These are phyloP conservation scores for Triticum monococcum DNA, from an alignment of 176 grass and related monocot genomes.

Conservation along the genomic window DNA sequence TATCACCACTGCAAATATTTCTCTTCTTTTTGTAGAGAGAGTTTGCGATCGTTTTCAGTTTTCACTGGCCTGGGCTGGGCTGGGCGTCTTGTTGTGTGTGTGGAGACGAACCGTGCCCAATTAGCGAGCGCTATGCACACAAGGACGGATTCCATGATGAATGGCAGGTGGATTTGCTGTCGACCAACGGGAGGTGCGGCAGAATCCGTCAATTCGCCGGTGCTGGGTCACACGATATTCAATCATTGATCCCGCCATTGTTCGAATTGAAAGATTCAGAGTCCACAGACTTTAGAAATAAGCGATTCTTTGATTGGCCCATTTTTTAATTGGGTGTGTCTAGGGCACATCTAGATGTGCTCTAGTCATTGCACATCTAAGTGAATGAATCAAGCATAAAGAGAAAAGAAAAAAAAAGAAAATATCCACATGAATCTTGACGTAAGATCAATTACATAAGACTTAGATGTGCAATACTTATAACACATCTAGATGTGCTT, in stretches of 20 bases:
- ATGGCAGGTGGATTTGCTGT: constrained; percentile 25
- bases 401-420: too few relatives aligned
- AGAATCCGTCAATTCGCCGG: not conserved
- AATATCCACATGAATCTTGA: too few relatives aligned
- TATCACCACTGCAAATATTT: not conserved
- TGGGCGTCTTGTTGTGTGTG: not conserved
- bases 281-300: not conserved
- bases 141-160: constrained; percentile 22
- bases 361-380: too few relatives aligned
- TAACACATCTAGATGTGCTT: too few relatives aligned
- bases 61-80: not conserved
- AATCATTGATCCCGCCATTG: not conserved
- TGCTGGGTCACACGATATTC: not conserved
- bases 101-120: not conserved
- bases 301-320: too few relatives aligned
- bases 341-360: too few relatives aligned
- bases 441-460: too few relatives aligned
- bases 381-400: too few relatives aligned
- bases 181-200: constrained; percentile 4
- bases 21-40: not conserved
- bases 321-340: too few relatives aligned
- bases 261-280: too few relatives aligned
- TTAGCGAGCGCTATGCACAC: not conserved
- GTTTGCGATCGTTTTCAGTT: constrained; percentile 1
- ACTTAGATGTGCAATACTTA: too few relatives aligned